These are phyloP conservation scores for Ascochyta viciae-villosae DNA, from an alignment of 2,329 filamentous ascomycete species.

Conservation along the genomic window DNA sequence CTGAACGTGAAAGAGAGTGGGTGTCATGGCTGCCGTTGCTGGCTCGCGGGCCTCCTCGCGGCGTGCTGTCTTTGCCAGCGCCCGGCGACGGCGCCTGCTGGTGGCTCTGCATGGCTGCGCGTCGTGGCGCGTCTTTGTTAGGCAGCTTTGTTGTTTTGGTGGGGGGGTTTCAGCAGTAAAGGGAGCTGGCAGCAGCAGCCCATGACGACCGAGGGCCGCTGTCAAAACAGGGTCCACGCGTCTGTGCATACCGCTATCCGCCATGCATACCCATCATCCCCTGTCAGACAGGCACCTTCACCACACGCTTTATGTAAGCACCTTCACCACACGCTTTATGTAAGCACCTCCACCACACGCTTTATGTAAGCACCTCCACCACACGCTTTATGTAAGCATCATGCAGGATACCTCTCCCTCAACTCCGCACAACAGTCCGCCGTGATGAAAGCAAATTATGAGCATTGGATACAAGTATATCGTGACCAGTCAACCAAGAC, in stretches of 20 bases:
- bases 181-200: not conserved
- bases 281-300: not conserved
- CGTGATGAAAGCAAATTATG: no score
- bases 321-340: no score
- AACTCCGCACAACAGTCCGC: no score
- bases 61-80: slow-evolving; percentile 19
- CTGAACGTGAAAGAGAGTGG: slow-evolving; percentile 40
- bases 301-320: no score
- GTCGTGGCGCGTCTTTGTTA: slow-evolving; percentile 31
- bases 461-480: no score
- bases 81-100: slow-evolving; percentile 18
- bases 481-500: no score
- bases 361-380: not conserved
- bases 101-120: slow-evolving; percentile 39
- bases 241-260: slow-evolving; percentile 11
- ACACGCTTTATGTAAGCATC: not conserved
- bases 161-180: slow-evolving; percentile 15
- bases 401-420: not conserved
- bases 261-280: not conserved
- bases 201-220: slow-evolving; percentile 1
- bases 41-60: slow-evolving; percentile 22
- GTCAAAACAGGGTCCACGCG: slow-evolving; percentile 6
- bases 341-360: no score
- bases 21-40: slow-evolving; percentile 46
- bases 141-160: slow-evolving; percentile 15